Evolutionary conservation across 768 basidiomycete genomes (phyloP).

Genomic region (Candolleomyces efflorescens): DNA sequence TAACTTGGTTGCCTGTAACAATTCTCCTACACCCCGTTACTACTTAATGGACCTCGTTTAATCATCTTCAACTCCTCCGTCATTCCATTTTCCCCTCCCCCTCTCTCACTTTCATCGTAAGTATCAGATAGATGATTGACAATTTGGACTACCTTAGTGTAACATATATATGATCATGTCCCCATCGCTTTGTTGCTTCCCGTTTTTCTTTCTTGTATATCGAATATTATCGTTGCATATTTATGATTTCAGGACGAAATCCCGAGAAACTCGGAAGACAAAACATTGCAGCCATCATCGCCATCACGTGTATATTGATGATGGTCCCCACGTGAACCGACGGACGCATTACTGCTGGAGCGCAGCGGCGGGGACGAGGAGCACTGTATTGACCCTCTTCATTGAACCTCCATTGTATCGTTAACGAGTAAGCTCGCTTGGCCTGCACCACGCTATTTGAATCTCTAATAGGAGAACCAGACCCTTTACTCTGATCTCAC

Average conservation of each 20-base stretch:
- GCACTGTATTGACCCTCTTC: too few species aligned
- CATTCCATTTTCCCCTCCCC: background rate
- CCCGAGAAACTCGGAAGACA: too few species aligned
- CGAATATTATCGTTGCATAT: background rate
- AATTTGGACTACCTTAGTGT: conserved; percentile 8
- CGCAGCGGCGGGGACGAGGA: too few species aligned
- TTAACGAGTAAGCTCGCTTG: too few species aligned
- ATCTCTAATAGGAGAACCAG: too few species aligned
- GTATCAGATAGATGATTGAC: conserved; percentile 3
- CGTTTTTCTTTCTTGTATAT: conserved; percentile 1
- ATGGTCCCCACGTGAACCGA: too few species aligned
- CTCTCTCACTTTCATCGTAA: background rate
- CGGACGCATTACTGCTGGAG: too few species aligned
- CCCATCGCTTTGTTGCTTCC: conserved; percentile 1
- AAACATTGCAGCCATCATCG: too few species aligned
- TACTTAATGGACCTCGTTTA: background rate
- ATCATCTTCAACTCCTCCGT: background rate
- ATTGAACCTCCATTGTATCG: too few species aligned
- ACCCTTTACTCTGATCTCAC: background rate
- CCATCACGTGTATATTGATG: too few species aligned
- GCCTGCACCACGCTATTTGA: too few species aligned
- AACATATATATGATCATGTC: conserved; percentile 5
- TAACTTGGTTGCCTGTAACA: too few species aligned
- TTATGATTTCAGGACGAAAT: background rate
- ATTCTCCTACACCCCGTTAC: background rate